These are phyloP conservation scores for Populus hybrid DNA, from an alignment of 441 rosid genomes.

Conservation along the genomic window DNA sequence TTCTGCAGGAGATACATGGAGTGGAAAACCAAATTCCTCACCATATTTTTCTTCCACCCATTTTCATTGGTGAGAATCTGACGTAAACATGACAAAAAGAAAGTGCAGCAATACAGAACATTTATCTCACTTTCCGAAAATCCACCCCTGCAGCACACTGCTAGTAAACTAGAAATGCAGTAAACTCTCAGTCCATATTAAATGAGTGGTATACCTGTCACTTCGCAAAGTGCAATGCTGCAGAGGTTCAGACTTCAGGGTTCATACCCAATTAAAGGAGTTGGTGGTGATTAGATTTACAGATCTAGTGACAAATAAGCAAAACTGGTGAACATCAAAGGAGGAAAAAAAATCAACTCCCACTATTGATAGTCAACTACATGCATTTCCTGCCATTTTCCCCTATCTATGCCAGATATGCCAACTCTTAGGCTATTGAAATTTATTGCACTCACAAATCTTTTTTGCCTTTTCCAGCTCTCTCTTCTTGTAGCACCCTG, in stretches of 20 bases:
- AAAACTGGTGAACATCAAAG: not conserved
- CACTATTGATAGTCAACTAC: not conserved
- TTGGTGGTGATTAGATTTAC: not conserved
- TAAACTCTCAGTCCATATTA: not conserved
- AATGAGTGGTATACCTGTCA: not conserved
- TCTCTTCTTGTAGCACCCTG: not conserved
- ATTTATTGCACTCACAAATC: not conserved
- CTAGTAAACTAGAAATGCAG: not conserved
- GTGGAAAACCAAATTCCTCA: not conserved
- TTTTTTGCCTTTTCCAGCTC: not conserved
- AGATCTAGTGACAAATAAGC: not conserved
- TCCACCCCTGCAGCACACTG: not conserved
- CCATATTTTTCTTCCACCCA: not conserved
- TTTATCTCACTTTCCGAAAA: not conserved
- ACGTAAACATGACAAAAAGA: too few species aligned
- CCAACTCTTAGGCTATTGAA: not conserved
- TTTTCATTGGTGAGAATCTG: not conserved
- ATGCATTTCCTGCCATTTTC: not conserved
- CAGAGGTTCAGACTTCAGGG: not conserved
- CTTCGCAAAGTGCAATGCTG: not conserved
- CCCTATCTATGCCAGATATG: too few species aligned
- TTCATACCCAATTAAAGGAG: not conserved
- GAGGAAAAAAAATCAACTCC: not conserved
- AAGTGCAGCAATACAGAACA: too few species aligned
- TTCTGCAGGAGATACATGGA: not conserved